Evolutionary conservation across 1,284 basidiomycete species (phyloP).

Genomic region (Golubevia sp.): DNA sequence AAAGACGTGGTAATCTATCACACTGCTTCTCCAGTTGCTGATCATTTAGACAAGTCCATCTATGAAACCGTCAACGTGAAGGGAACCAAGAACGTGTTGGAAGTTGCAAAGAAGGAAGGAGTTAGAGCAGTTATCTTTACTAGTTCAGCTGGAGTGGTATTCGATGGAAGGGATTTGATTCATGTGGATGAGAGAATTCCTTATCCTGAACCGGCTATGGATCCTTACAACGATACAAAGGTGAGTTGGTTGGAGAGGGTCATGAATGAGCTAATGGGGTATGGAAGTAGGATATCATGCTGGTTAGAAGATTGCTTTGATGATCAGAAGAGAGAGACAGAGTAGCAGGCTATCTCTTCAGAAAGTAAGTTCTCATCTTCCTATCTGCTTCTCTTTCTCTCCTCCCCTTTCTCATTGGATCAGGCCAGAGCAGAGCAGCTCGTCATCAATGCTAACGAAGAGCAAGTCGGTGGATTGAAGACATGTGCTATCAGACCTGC

Average conservation of each 20-base stretch:
- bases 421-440: conserved; percentile 41
- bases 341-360: no score
- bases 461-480: conserved; percentile 27
- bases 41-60: conserved; percentile 72
- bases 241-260: conserved; percentile 17
- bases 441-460: conserved; percentile 45
- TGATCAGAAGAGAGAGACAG: no score
- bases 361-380: not conserved
- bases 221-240: conserved; percentile 97
- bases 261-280: no score
- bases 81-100: conserved; percentile 84
- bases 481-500: conserved; percentile 54
- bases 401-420: not conserved
- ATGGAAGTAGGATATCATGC: not conserved
- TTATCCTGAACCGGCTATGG: conserved; percentile 76
- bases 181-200: conserved; percentile 87
- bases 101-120: conserved; percentile 70
- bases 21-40: conserved; percentile 83
- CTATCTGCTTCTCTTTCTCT: not conserved
- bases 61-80: conserved; percentile 94
- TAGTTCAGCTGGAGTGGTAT: conserved; percentile 89
- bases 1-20: conserved; percentile 71
- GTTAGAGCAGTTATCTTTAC: conserved; percentile 92
- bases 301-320: not conserved
- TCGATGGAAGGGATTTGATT: conserved; percentile 79